Evolutionary conservation across 345 rosid species (phyloP), one percentile per base, ranked within the genome.

Genomic region (Turnera subulata): DNA sequence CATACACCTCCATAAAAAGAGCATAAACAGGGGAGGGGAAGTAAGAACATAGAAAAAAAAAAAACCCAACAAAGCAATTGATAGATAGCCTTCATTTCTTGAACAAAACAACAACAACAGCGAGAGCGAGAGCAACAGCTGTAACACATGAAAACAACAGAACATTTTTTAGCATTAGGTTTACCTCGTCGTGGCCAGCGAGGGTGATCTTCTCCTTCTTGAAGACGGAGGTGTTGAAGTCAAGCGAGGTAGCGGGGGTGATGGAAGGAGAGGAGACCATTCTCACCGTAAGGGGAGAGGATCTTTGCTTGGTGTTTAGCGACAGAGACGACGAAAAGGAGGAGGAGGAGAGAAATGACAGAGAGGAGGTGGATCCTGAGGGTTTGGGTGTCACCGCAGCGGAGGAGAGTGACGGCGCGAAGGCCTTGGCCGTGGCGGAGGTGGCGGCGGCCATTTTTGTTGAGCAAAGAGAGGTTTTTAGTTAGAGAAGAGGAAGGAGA

Each of bases 141-240:
- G n/a, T n/a, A n/a, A n/a, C n/a, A n/a, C n/a, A n/a, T n/a, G n/a
- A n/a, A n/a, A n/a, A n/a, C n/a, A n/a, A n/a, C n/a, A n/a, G n/a
- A n/a, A n/a, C n/a, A n/a, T n/a, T n/a, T n/a, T n/a, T n/a, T 17
- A 18, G 50, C 18, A 19, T 17, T 17, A 10, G 35, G 35, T 29
- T 29, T 46, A 84, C 97, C 92, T 89, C 97, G 0, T 84, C 89
- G 64, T 81, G 74, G 18, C 95, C 95, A 47, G 89, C 90, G 18
- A 89, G 88, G 32, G 86, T 74, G 56, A 84, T 53, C 75, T 80
- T 81, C 76, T 89, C 97, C 79, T 89, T 89, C 53, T 80, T 82
- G 76, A 89, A 89, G 6, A 86, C 84, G 35, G 88, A 73, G 35
- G 89, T 88, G 88, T 11, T 95, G 98, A 68, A 91, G 4, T 29